phyloP scores from a whole-genome alignment of 345 rosid genomes.

The Raphanus sativus region DNA sequence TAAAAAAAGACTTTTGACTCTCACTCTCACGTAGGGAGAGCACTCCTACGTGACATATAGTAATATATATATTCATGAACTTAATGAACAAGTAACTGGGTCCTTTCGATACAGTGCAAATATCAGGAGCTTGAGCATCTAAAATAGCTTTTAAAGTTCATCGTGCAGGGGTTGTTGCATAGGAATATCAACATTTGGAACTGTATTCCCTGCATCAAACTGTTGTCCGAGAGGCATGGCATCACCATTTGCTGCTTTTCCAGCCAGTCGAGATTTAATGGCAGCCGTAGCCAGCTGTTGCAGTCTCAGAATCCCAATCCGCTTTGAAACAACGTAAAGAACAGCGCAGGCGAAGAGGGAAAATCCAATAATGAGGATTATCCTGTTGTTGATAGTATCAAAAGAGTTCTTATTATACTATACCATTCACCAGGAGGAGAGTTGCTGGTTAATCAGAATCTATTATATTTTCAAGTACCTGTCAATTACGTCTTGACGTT shows the following conservation, averaged over 20 bases:
- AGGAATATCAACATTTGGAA: slow-evolving; percentile 45
- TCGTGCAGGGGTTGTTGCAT: slow-evolving; percentile 54
- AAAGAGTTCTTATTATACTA: not conserved
- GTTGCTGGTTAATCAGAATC: not conserved
- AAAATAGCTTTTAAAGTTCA: slow-evolving; percentile 55
- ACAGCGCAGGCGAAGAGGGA: slow-evolving; percentile 73
- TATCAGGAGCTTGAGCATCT: slow-evolving; percentile 1
- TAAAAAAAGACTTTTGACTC: not conserved
- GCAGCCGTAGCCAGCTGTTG: slow-evolving; percentile 81
- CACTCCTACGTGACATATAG: not conserved
- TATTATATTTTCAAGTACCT: slow-evolving; percentile 44
- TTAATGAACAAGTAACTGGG: not conserved
- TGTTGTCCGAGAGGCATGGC: slow-evolving; percentile 44
- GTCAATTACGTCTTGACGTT: slow-evolving; percentile 87
- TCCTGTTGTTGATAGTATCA: slow-evolving; percentile 37
- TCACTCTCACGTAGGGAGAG: not conserved
- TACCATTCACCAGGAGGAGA: not conserved
- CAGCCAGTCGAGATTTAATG: slow-evolving; percentile 66
- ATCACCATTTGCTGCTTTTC: slow-evolving; percentile 47
- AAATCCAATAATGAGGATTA: slow-evolving; percentile 65
- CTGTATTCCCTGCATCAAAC: slow-evolving; percentile 42
- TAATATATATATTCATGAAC: slow-evolving; percentile 4
- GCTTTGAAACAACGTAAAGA: slow-evolving; percentile 84
- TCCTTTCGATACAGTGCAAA: not conserved
- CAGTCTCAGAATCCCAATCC: slow-evolving; percentile 67